phyloP scores from a whole-genome alignment of 73 alveolate species.

The Paramecium sexaurelia region DNA sequence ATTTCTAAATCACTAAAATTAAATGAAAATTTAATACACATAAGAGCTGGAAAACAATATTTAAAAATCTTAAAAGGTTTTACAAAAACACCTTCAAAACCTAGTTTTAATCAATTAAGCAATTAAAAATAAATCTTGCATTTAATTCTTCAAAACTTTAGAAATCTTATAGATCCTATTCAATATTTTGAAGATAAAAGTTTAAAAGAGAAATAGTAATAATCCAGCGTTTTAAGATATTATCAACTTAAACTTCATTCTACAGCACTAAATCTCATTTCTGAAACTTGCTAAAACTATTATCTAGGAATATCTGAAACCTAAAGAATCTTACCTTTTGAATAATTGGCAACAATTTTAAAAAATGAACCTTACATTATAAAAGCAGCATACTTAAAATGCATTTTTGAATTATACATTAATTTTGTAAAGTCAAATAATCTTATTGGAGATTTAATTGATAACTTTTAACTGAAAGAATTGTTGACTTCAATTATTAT shows the following conservation, averaged over 20 bases:
- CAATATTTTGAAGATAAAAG: not conserved
- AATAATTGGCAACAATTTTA: slow-evolving; percentile 14
- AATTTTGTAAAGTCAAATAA: slow-evolving; percentile 37
- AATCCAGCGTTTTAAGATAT: not conserved
- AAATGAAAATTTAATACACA: not conserved
- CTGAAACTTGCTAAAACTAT: slow-evolving; percentile 30
- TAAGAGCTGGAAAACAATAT: slow-evolving; percentile 45
- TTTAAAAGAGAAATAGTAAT: not conserved
- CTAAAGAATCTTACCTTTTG: slow-evolving; percentile 43
- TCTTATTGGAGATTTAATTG: slow-evolving; percentile 17
- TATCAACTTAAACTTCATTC: not conserved
- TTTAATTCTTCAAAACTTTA: not conserved
- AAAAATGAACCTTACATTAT: slow-evolving; percentile 41
- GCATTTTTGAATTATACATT: slow-evolving; percentile 58
- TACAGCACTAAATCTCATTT: not conserved
- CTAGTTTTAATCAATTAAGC: not conserved
- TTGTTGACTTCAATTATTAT: not conserved
- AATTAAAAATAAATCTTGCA: not conserved
- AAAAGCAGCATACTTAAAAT: slow-evolving; percentile 50
- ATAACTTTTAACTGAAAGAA: slow-evolving; percentile 14
- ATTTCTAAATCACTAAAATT: not conserved
- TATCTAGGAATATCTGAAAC: slow-evolving; percentile 54
- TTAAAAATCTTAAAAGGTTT: slow-evolving; percentile 35
- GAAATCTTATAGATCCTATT: slow-evolving; percentile 40
- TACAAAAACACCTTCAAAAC: not conserved